Percentiles rank a stretch among this genome's conserved stretches.
Conservation (phyloP, 2,329 filamentous ascomycete species). For the Diaporthe humulicola region DNA sequence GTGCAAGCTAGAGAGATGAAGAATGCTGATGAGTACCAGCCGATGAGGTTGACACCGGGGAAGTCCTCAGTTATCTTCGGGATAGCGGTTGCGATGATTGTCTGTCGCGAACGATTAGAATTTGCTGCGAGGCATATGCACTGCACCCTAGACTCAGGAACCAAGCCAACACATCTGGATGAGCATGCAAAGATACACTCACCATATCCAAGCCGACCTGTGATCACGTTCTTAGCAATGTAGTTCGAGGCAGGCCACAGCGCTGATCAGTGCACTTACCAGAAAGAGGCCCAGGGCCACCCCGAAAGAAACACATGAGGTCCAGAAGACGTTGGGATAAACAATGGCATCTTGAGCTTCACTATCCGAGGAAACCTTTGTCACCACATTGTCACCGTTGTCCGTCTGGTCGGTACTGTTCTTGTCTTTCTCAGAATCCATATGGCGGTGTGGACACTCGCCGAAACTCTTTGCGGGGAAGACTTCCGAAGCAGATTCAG, state of each 20-base stretch:
- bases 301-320: conserved; percentile 1
- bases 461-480: neutral
- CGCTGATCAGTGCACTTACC: neutral
- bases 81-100: conserved; percentile 20
- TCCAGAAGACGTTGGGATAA: conserved; percentile 15
- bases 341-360: neutral
- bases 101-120: neutral
- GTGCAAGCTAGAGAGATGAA: conserved; percentile 14
- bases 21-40: conserved; percentile 19
- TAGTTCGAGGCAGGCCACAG: neutral
- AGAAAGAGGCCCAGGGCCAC: conserved; percentile 12
- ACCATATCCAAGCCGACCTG: conserved; percentile 19
- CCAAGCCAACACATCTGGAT: no score
- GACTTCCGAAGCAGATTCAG: neutral
- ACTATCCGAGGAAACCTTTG: neutral
- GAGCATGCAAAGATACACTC: neutral
- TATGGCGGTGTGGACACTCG: neutral
- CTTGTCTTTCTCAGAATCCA: neutral
- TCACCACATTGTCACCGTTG: neutral
- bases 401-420: neutral
- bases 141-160: fast-evolving
- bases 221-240: neutral
- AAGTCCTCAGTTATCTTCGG: conserved; percentile 10
- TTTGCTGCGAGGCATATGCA: neutral
- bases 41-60: conserved; percentile 1